Evolutionary conservation across 2,329 filamentous ascomycete species (phyloP).

Genomic region (Fusarium austroafricanum): DNA sequence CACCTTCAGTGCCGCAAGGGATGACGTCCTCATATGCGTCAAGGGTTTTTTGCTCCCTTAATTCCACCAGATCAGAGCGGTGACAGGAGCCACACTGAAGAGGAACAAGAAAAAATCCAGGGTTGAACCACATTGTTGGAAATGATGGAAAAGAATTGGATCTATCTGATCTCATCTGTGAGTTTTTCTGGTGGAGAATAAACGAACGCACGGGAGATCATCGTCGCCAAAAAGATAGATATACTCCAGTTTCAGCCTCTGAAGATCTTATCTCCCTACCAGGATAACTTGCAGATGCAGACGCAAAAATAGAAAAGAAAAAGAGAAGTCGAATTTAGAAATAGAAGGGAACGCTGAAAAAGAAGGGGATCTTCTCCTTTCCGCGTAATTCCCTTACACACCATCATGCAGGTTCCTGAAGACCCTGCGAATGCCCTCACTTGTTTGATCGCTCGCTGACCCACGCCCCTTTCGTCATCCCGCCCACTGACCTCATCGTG

Average conservation of each 20-base stretch:
- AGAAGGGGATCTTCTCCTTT: background rate
- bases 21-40: conserved; percentile 36
- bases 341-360: background rate
- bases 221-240: conserved; percentile 29
- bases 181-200: conserved; percentile 27
- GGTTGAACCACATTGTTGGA: background rate
- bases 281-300: background rate
- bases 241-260: conserved; percentile 29
- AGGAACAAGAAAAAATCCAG: background rate
- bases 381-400: conserved; percentile 24
- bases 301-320: conserved; percentile 5
- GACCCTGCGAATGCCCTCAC: conserved; percentile 29
- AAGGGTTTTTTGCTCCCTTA: conserved; percentile 24
- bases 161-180: conserved; percentile 2
- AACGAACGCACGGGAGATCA: conserved; percentile 39
- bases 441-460: background rate
- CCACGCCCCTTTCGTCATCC: conserved; percentile 45
- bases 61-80: background rate
- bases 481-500: conserved; percentile 48
- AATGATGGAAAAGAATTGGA: background rate
- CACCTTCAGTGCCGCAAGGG: background rate
- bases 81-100: conserved; percentile 24
- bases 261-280: conserved; percentile 14
- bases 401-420: conserved; percentile 18
- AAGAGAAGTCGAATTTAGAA: background rate